These are phyloP conservation scores for Thelephora ganbajun DNA, from an alignment of 768 basidiomycete genomes.

Conservation along the genomic window DNA sequence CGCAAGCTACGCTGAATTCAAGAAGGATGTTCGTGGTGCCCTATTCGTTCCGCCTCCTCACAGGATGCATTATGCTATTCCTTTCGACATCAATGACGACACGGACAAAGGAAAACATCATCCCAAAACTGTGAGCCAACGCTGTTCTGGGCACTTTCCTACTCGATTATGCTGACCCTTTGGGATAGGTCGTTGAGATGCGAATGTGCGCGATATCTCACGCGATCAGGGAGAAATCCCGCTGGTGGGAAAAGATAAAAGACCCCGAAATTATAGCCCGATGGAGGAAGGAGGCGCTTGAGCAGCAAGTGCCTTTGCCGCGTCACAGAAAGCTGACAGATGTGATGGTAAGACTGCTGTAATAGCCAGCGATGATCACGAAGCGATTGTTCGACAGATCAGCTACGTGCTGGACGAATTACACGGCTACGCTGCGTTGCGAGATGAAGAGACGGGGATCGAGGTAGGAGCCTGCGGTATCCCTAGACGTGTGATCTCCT, in stretches of 20 bases:
- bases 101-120: not conserved
- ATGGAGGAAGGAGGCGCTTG: conserved; percentile 9
- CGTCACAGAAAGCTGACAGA: not conserved
- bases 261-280: conserved; percentile 4
- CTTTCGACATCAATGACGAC: too few relatives aligned
- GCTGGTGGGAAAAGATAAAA: conserved; percentile 10
- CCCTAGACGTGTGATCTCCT: too few relatives aligned
- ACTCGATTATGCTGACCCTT: not conserved
- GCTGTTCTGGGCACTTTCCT: not conserved
- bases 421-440: not conserved
- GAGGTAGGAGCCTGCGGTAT: not conserved
- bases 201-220: conserved; percentile 5
- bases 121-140: not conserved
- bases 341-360: too few relatives aligned
- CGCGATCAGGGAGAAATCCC: conserved; percentile 5
- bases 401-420: not conserved
- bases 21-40: too few relatives aligned
- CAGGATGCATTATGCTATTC: too few relatives aligned
- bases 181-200: conserved; percentile 5
- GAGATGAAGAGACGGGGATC: not conserved
- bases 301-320: conserved; percentile 4
- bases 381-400: too few relatives aligned
- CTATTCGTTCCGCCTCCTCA: too few relatives aligned
- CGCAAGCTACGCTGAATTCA: too few relatives aligned
- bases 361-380: too few relatives aligned